Conservation (phyloP, 2,329 filamentous ascomycete genomes). For the Cercospora beticola region DNA sequence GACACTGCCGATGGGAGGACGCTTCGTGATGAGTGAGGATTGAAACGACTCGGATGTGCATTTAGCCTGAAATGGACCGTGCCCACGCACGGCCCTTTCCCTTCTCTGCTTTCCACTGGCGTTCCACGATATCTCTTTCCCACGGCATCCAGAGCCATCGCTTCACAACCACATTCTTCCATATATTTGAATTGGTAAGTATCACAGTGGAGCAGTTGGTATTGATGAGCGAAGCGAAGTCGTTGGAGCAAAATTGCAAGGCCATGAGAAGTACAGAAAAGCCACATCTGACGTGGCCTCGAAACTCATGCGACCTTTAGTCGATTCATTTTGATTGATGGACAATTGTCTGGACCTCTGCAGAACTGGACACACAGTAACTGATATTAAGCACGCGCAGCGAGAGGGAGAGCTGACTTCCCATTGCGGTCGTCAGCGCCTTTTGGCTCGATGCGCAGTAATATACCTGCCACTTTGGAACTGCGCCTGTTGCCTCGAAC, state of each 20-base stretch:
- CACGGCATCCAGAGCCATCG: not conserved
- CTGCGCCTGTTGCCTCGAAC: no score
- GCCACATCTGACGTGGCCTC: not conserved
- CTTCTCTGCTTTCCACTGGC: not conserved
- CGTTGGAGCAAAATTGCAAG: not conserved
- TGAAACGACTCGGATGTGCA: not conserved
- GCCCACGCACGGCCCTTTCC: not conserved
- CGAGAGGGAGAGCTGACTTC: not conserved
- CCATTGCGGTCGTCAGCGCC: not conserved
- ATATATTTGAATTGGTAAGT: not conserved
- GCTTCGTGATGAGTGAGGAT: not conserved
- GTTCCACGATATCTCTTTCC: not conserved
- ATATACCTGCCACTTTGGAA: constrained; percentile 1
- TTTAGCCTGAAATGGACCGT: not conserved
- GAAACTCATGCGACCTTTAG: not conserved
- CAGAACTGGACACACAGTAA: not conserved
- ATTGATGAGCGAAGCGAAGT: not conserved
- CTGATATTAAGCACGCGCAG: not conserved
- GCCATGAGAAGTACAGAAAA: not conserved
- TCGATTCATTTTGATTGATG: not conserved
- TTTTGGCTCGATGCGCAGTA: not conserved
- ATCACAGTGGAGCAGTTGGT: not conserved
- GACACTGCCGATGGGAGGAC: not conserved
- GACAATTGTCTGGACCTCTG: not conserved
- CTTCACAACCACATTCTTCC: not conserved